phyloP scores from a whole-genome alignment of 2,329 filamentous ascomycete genomes.

The Furcasterigmium sp. region DNA sequence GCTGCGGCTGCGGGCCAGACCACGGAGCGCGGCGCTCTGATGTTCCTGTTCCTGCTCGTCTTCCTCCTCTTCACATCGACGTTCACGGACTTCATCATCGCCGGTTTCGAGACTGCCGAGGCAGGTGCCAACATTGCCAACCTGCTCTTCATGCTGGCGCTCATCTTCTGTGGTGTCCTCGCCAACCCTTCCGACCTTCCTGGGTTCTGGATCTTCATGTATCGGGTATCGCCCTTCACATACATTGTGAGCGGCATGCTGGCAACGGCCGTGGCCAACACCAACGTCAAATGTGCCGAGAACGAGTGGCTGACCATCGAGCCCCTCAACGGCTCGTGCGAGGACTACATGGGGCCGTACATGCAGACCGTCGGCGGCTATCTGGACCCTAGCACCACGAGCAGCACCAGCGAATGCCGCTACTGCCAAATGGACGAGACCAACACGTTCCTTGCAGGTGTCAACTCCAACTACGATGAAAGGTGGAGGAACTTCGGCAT shows the following conservation, averaged over 20 bases:
- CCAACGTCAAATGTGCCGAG: slow-evolving; percentile 56
- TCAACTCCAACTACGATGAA: slow-evolving; percentile 48
- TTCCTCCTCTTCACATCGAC: slow-evolving; percentile 80
- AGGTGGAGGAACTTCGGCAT: slow-evolving; percentile 67
- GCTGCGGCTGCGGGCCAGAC: slow-evolving; percentile 56
- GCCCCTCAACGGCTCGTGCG: slow-evolving; percentile 57
- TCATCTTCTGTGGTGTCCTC: slow-evolving; percentile 75
- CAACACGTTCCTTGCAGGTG: slow-evolving; percentile 42
- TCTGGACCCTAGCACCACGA: slow-evolving; percentile 35
- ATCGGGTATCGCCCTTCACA: slow-evolving; percentile 75
- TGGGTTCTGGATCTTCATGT: slow-evolving; percentile 81
- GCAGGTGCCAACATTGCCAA: slow-evolving; percentile 72
- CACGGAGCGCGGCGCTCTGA: slow-evolving; percentile 65
- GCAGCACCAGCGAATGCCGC: slow-evolving; percentile 44
- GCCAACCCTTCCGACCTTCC: slow-evolving; percentile 58
- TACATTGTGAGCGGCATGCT: slow-evolving; percentile 74
- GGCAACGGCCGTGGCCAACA: slow-evolving; percentile 63
- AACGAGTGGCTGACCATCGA: slow-evolving; percentile 68
- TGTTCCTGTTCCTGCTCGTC: slow-evolving; percentile 70
- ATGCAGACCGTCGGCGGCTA: slow-evolving; percentile 45
- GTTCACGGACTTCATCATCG: slow-evolving; percentile 74
- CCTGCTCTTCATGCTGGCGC: slow-evolving; percentile 64
- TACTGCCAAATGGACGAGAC: slow-evolving; percentile 50
- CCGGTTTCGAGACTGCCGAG: slow-evolving; percentile 69
- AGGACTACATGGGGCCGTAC: slow-evolving; percentile 49